Conservation (phyloP, 257 asterid genomes). For the Salvia splendens region DNA sequence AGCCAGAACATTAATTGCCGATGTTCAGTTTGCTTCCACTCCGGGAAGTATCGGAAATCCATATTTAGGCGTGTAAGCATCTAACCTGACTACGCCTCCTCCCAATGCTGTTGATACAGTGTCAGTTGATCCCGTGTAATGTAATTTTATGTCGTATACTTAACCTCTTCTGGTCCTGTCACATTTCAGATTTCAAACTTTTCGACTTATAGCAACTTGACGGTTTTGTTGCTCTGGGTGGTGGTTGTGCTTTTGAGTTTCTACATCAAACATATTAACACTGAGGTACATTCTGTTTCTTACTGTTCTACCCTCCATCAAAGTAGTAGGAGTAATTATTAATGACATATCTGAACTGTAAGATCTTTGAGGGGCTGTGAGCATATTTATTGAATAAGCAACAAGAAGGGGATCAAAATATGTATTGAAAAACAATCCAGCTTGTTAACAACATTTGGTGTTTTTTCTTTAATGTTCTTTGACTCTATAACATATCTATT, state of each 20-base stretch:
- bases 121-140: neutral
- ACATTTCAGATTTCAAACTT: conserved; percentile 86
- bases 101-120: conserved; percentile 10
- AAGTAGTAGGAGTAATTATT: conserved; percentile 23
- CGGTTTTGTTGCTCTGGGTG: conserved; percentile 90
- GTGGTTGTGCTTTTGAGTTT: conserved; percentile 63
- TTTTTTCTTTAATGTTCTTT: neutral
- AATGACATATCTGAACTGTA: conserved; percentile 12
- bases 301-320: conserved; percentile 10
- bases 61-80: conserved; percentile 78
- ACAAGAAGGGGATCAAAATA: conserved; percentile 4
- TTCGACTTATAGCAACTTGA: conserved; percentile 89
- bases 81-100: conserved; percentile 9
- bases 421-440: too few relatives aligned
- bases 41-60: conserved; percentile 93
- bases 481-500: conserved; percentile 28
- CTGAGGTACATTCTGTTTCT: conserved; percentile 64
- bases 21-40: conserved; percentile 87
- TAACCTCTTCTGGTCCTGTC: conserved; percentile 21
- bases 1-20: conserved; percentile 68
- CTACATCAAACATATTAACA: conserved; percentile 77
- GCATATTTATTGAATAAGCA: conserved; percentile 14
- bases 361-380: neutral
- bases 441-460: neutral
- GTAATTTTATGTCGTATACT: conserved; percentile 1